phyloP scores from a whole-genome alignment of 768 basidiomycete genomes.

The Tephrocybe sp. region DNA sequence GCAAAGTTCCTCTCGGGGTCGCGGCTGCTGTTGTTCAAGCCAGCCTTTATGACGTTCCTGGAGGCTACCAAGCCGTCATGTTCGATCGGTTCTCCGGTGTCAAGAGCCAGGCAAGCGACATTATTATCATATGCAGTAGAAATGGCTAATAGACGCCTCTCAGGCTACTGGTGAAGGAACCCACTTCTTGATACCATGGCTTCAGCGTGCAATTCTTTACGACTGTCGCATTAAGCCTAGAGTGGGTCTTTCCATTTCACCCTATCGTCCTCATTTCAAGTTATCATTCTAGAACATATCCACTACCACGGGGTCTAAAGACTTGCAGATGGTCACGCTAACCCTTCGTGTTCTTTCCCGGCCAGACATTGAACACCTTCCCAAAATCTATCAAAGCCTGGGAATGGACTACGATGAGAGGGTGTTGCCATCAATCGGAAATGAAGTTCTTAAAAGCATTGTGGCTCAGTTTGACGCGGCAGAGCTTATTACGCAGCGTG shows the following conservation, averaged over 20 bases:
- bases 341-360: constrained; percentile 94
- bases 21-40: constrained; percentile 45
- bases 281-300: constrained; percentile 75
- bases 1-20: constrained; percentile 47
- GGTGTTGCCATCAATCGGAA: constrained; percentile 95
- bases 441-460: constrained; percentile 96
- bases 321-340: constrained; percentile 97
- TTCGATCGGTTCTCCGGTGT: constrained; percentile 97
- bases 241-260: constrained; percentile 41
- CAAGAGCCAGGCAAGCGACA: constrained; percentile 60
- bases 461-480: constrained; percentile 99
- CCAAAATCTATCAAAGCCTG: constrained; percentile 93
- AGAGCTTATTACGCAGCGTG: constrained; percentile 95
- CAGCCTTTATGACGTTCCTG: constrained; percentile 75
- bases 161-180: constrained; percentile 93
- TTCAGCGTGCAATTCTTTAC: constrained; percentile 94
- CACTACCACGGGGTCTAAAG: constrained; percentile 98
- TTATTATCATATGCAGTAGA: background rate
- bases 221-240: constrained; percentile 97
- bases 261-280: background rate
- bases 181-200: constrained; percentile 93
- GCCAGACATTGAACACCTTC: constrained; percentile 83
- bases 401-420: constrained; percentile 98
- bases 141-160: constrained; percentile 5
- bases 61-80: constrained; percentile 95